phyloP scores from a whole-genome alignment of 805 yeast species.

The Metschnikowia lunata region DNA sequence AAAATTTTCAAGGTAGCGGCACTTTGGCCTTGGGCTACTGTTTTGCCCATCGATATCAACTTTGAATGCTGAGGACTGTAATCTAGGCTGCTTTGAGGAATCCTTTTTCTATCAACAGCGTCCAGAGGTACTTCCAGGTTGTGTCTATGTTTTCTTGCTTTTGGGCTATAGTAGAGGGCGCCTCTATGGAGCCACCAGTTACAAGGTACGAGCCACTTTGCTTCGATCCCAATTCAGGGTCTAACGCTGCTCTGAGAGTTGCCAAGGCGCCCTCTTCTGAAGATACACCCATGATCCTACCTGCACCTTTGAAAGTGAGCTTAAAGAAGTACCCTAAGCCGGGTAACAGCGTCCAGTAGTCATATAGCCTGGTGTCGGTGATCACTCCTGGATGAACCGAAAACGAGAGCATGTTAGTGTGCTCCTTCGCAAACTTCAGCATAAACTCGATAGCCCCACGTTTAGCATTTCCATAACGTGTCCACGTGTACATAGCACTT shows the following conservation, averaged over 20 bases:
- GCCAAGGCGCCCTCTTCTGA: conserved; percentile 34
- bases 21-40: too few relatives aligned
- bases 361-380: conserved; percentile 30
- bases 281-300: conserved; percentile 23
- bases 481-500: conserved; percentile 23
- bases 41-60: too few relatives aligned
- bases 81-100: conserved; percentile 6
- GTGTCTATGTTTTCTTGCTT: conserved; percentile 19
- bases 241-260: conserved; percentile 32
- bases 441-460: conserved; percentile 29
- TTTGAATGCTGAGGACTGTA: too few relatives aligned
- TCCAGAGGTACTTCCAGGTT: conserved; percentile 29
- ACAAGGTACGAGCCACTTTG: conserved; percentile 29
- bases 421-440: conserved; percentile 22
- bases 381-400: conserved; percentile 40
- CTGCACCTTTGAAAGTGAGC: conserved; percentile 13
- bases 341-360: conserved; percentile 25
- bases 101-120: conserved; percentile 19
- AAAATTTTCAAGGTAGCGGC: too few relatives aligned
- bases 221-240: conserved; percentile 19
- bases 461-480: conserved; percentile 36
- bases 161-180: conserved; percentile 23
- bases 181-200: conserved; percentile 28
- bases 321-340: conserved; percentile 21
- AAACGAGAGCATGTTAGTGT: conserved; percentile 30